Evolutionary conservation across 768 basidiomycete species (phyloP), one percentile per base, ranked within the genome.

Genomic region (Tubosaeta brunneosetosa): DNA sequence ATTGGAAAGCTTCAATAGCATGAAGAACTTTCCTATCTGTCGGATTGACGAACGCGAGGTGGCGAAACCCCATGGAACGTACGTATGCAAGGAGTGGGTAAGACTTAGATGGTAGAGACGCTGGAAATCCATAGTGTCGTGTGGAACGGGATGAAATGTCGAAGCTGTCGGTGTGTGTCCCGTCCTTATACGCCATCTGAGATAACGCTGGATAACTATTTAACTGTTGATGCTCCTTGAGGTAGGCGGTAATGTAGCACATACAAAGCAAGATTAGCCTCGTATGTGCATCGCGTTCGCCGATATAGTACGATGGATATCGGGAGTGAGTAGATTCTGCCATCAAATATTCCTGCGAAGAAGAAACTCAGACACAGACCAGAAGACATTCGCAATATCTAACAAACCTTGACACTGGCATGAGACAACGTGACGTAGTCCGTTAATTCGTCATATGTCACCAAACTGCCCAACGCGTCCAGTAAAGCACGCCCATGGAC

Each of bases 391-490:
- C 8, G 26, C 9, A 29, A 17, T 11, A 7, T 16, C 2, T 0
- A 19, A n/a, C 34, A 33, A 34, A 59, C 57, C 58, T 59, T 51
- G 16, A 59, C 53, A 3, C 55, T 55, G 37, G 50, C 47, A 16
- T 60, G 57, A 5, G 59, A 52, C 4, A 59, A 11, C 2, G n/a
- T 42, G 31, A 60, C 37, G 19, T 52, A 3, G 8, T 48, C 51
- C 13, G 47, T 56, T 33, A 3, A 32, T 16, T 56, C 38, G 22
- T 53, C 16, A 5, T 56, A 38, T 3, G 6, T 38, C 25, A 57
- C 49, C 17, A 57, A 16, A 29, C 56, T 57, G 1, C 53, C 42
- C 1, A 57, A 31, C 2, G 34, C 46, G 6, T 59, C 57, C 44
- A 59, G 4, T 2, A 59, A 3, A 25, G 36, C 50, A 4, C 25